These are phyloP conservation scores for Arthrobotrys entomopaga DNA, from an alignment of 2,329 filamentous ascomycete species.

Conservation along the genomic window DNA sequence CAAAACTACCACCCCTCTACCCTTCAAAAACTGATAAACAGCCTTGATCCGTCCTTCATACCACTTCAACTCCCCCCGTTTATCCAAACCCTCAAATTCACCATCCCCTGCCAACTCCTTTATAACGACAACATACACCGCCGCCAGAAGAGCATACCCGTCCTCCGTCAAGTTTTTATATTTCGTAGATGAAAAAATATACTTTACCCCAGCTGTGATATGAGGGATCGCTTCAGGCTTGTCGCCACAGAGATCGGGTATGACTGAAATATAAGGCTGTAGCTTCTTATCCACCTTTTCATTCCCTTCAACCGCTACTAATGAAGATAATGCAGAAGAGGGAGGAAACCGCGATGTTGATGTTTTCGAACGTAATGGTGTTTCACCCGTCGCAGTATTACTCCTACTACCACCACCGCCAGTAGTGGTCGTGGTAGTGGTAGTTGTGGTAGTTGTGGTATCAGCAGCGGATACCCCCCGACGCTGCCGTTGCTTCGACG, in stretches of 20 bases:
- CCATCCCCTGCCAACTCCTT: conserved; percentile 55
- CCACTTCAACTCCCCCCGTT: conserved; percentile 36
- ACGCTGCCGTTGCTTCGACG: conserved; percentile 10
- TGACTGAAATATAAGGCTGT: conserved; percentile 20
- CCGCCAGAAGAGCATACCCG: conserved; percentile 29
- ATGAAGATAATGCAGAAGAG: conserved; percentile 5
- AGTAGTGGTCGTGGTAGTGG: too few relatives aligned
- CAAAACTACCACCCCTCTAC: conserved; percentile 51
- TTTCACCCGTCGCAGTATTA: not conserved
- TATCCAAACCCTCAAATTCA: conserved; percentile 10
- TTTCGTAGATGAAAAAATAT: conserved; percentile 18
- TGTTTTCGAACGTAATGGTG: not conserved
- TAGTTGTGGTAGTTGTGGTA: not conserved
- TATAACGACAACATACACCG: conserved; percentile 55
- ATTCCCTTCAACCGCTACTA: not conserved
- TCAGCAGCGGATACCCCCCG: not conserved
- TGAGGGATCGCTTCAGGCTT: conserved; percentile 8
- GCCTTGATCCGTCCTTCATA: conserved; percentile 50
- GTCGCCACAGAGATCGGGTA: conserved; percentile 22
- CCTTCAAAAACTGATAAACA: conserved; percentile 55
- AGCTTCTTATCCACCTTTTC: conserved; percentile 14
- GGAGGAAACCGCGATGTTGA: not conserved
- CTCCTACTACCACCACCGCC: too few relatives aligned
- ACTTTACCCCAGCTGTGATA: conserved; percentile 17
- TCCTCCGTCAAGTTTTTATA: conserved; percentile 41